Evolutionary conservation across 2,329 filamentous ascomycete genomes (phyloP), one percentile per base, ranked within the genome.

Genomic region (Corynespora cassiicola): DNA sequence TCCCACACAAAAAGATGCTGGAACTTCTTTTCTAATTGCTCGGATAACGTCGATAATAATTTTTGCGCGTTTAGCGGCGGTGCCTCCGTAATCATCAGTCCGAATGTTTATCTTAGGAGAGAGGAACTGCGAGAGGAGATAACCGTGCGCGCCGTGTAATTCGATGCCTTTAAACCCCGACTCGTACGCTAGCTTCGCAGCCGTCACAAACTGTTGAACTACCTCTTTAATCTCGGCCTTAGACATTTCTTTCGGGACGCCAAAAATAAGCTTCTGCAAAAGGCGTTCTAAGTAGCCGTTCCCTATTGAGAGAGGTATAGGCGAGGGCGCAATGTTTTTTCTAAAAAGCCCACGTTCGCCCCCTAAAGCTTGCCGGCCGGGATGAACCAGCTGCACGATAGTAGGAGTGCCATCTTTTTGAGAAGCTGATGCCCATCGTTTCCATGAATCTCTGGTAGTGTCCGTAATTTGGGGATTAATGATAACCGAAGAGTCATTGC

Each of bases 381-480:
- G 80, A 54, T 86, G 84, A 34, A 73, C 76, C 40, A 86, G 68
- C 56, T 86, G 82, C 4, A 73, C 76, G 14, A 85, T 66, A 10
- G 80, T 68, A 7, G 84, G 68, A 31, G 70, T 75, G 16, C 76
- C 82, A 25, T 82, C 81, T 84, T 0, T 66, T 72, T 26, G 78
- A 71, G 45, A 84, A 81, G 72, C 41, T 16, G 44, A 17, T 8
- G 48, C 45, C 48, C 46, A 54, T 20, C 25, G 36, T 29, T 35
- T 45, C 52, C 47, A 58, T 8, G 36, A 17, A n/a, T 48, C 34
- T 24, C 22, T 32, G 8, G 49, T 77, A 65, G 16, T 77, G 77
- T 16, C 68, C 59, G 39, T 73, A 9, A 33, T 19, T 2, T 35
- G 25, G 4, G 42, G 31, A 23, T 39, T 45, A 18, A 43, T 25